Base-by-base conservation (phyloP, 352 stramenopile genomes). In the Pythium inflatum region DNA sequence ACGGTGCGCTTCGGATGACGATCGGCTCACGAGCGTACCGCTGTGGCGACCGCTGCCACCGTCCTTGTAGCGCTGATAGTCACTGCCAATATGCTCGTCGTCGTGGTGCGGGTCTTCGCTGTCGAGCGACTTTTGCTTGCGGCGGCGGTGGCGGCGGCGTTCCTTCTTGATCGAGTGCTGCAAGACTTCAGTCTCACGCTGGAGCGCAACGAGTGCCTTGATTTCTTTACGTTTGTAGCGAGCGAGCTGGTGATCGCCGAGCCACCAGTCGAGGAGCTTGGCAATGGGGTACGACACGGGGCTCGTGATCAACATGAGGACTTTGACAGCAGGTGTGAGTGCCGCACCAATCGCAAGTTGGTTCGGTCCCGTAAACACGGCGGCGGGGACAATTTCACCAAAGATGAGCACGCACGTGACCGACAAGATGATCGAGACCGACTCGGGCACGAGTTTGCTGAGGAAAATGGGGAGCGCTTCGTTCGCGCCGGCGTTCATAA, bases 331-430 rank as follows among this genome's bases (percentile, higher is more conserved):
- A 0, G 91, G 93, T 18, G 87, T 80, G 41, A 99, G 77, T 30
- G 65, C 68, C 18, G 88, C 76, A 0, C 93, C 95, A 24, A 98
- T 94, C 12, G 76, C 65, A 5, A 99, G 80, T 76, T 99, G 95
- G 70, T 97, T 87, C 8, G 93, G 94, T 0, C 96, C 95, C 3
- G 95, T 99, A 68, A 99, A 99, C 8, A 99, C 75, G 0, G 96
- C 96, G 1, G 85, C 97, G 13, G 96, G 96, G n/a, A 99, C 82
- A 66, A 99, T 98, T 71, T 99, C 97, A 8, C 96, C 96, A 75
- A 98, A 99, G 30, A 99, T 68, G 20, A 99, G 78, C 31, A 99
- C 92, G 22, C 97, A 87, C 0, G 93, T 98, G 3, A 99, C 95
- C 6, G 93, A 98, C n/a, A 99, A 77, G n/a, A 98, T 71, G 68